Base-by-base conservation (phyloP, 345 rosid species). In the Sonneratia caseolaris region DNA sequence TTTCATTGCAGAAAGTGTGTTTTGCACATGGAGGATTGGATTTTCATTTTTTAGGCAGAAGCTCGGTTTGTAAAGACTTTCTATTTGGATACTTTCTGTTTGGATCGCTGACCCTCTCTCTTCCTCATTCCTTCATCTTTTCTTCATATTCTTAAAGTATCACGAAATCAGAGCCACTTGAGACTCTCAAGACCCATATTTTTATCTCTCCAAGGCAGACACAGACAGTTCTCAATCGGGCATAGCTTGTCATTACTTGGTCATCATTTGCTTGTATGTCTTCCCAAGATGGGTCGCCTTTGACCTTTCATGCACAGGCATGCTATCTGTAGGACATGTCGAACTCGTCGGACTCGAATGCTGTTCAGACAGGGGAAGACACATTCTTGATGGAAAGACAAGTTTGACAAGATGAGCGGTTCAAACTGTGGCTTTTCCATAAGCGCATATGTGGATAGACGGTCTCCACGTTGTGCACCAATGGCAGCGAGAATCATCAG, bases 391-490 rank as follows among this genome's bases (percentile, higher is more conserved):
- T 55, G 6, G 18, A 3, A 55, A 55, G 9, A 12, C 0, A 55
- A 22, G 19, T 38, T 37, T 14, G 69, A 66, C 69, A 0, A 35
- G 10, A 37, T 10, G 22, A 32, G 18, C 18, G 37, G 65, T 27
- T 27, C 19, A 12, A 45, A 18, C 49, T 51, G 19, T 35, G 43
- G 12, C 45, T 36, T 4, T 15, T 11, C 3, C 1, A 3, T 38
- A 59, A 57, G 3, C 32, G 32, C 32, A 3, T 66, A 43, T 51
- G 74, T 64, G 86, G 80, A 71, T 77, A 64, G 56, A 21, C 21
- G 38, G 7, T 14, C 35, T 81, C 80, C 86, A 72, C 72, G 76
- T 76, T 42, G 76, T 42, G 66, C 64, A 38, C 55, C 47, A 74
- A 7, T 38, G 40, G 66, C 66, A n/a, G 35, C n/a, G 57, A 48